A percentile compares a stretch with the other conserved stretches of the same genome.
These are phyloP conservation scores for Neopestalotiopsis sp. DNA, from an alignment of 2,329 filamentous ascomycete species.

Conservation along the genomic window DNA sequence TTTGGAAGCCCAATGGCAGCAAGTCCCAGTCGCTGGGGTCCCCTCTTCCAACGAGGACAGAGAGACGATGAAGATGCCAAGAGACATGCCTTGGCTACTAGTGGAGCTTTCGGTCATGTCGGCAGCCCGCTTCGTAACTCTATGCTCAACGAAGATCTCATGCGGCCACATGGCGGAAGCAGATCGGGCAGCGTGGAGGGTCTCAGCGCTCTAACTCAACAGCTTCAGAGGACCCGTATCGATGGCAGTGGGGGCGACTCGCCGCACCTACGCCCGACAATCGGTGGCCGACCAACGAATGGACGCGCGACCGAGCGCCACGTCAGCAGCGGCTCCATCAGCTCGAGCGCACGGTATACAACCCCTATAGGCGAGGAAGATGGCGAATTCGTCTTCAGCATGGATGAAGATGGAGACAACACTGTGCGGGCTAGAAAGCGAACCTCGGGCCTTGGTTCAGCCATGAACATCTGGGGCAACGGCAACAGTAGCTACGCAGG, in stretches of 20 bases:
- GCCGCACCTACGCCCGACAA: constrained; percentile 57
- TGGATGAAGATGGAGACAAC: constrained; percentile 65
- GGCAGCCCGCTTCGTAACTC: constrained; percentile 70
- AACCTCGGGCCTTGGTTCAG: constrained; percentile 46
- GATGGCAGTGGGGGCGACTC: constrained; percentile 49
- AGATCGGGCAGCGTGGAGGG: constrained; percentile 53
- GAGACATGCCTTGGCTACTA: constrained; percentile 51
- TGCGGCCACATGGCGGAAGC: constrained; percentile 44
- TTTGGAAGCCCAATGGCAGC: constrained; percentile 66
- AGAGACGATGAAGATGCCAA: constrained; percentile 61
- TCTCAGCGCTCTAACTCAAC: constrained; percentile 65
- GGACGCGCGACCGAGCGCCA: constrained; percentile 59
- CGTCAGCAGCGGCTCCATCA: constrained; percentile 64
- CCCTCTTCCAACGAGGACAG: constrained; percentile 61
- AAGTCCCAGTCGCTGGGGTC: constrained; percentile 67
- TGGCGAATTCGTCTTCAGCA: constrained; percentile 67
- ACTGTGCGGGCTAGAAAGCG: constrained; percentile 54
- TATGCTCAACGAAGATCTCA: constrained; percentile 61
- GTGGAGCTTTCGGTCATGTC: constrained; percentile 66
- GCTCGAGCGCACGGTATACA: constrained; percentile 64
- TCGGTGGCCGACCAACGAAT: constrained; percentile 49
- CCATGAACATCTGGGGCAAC: constrained; percentile 35
- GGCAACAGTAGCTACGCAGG: constrained; percentile 39
- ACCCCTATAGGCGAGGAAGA: constrained; percentile 72
- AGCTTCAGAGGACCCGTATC: constrained; percentile 65